A percentile compares a stretch with the other conserved stretches of the same genome.
phyloP scores from a whole-genome alignment of 768 basidiomycete species.

The Rhodocollybia butyracea region DNA sequence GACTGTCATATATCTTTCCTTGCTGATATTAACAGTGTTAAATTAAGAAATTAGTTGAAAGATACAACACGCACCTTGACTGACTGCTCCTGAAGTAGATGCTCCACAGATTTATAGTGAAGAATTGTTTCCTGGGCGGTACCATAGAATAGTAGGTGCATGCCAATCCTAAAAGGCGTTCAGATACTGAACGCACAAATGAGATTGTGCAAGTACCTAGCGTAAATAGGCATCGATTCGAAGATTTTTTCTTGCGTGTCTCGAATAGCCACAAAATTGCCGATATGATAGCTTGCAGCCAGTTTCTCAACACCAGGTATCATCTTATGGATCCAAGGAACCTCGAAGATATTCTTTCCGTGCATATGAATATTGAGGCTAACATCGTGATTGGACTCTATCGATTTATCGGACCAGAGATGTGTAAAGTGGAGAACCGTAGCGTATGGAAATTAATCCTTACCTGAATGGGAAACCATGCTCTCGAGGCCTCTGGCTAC shows the following conservation, averaged over 20 bases:
- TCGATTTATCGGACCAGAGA: too few species aligned
- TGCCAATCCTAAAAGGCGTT: slow-evolving; percentile 43
- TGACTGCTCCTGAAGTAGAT: slow-evolving; percentile 52
- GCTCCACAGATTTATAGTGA: slow-evolving; percentile 43
- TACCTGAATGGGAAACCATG: slow-evolving; percentile 36
- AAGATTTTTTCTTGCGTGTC: slow-evolving; percentile 51
- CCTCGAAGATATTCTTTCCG: slow-evolving; percentile 20
- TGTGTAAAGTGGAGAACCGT: too few species aligned
- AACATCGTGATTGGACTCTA: slow-evolving; percentile 19
- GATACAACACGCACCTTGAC: slow-evolving; percentile 34
- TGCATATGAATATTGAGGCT: slow-evolving; percentile 30
- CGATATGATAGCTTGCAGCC: slow-evolving; percentile 50
- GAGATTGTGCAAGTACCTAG: slow-evolving; percentile 29
- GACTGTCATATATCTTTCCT: slow-evolving; percentile 54
- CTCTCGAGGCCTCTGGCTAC: slow-evolving; percentile 29
- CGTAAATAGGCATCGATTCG: slow-evolving; percentile 74
- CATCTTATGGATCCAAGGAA: slow-evolving; percentile 41
- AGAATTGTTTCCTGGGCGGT: slow-evolving; percentile 46
- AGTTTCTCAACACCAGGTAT: slow-evolving; percentile 56
- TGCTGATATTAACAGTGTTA: slow-evolving; percentile 28
- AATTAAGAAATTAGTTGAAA: neutral
- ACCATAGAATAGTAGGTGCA: slow-evolving; percentile 70
- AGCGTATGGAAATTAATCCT: too few species aligned
- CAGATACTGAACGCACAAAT: slow-evolving; percentile 8
- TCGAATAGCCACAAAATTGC: slow-evolving; percentile 55